Base-by-base conservation (phyloP, 345 rosid genomes). In the Trapa bicornis region DNA sequence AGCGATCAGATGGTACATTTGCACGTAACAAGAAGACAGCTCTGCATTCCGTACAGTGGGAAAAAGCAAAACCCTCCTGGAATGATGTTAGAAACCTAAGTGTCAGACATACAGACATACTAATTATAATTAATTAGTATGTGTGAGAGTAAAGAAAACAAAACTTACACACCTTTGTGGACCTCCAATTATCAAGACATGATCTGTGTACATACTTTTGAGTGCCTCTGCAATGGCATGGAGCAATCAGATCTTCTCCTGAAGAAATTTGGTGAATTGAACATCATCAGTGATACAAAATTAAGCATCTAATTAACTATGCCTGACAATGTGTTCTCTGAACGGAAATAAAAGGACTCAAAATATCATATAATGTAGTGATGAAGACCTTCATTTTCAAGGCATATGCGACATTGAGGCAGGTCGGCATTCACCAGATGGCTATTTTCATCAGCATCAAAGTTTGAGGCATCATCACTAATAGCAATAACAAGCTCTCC, bases 61-160 rank as follows among this genome's bases (percentile, higher is more conserved):
- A 87, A 84, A 95, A 95, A 72, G 99, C 99, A 86, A 91, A 95
- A 67, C 99, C 99, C 86, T 95, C 99, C 99, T 95, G 85, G 57
- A 47, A 68, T 58, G 64, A 56, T 61, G 16, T 47, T 45, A 32
- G 54, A 61, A 68, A 29, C 9, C 33, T 57, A 71, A 65, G 52
- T 42, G 70, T 60, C 67, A 53, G 41, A 14, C 35, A 57, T 36
- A 42, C 42, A 52, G 39, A 37, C 36, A 1, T 3, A 6, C 15
- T 41, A 32, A 17, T 63, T 14, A 38, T 22, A 6, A 7, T 3
- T 0, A 58, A 32, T n/a, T 3, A 54, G 38, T n/a, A 50, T 32
- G 63, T 16, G 35, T 10, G 15, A 58, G 32, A 71, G 22, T 54
- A 29, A 45, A 37, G 22, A 41, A 67, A 57, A 33, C 72, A 70